Percentiles rank a stretch among this genome's conserved stretches.
phyloP scores from a whole-genome alignment of 208 protist species.

The Trypanosoma vivax region DNA sequence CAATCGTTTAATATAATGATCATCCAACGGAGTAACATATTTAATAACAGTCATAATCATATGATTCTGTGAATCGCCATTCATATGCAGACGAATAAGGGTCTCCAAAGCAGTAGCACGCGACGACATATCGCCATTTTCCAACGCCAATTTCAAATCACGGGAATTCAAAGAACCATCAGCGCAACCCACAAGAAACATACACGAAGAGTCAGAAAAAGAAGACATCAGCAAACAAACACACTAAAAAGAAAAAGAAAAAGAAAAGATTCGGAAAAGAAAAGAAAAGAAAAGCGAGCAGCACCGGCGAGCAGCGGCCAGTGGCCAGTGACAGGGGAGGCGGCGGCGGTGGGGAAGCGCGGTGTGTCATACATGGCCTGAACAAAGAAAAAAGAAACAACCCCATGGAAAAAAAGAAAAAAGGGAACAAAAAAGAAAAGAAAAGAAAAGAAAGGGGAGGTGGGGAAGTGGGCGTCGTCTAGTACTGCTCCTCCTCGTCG shows the following conservation, averaged over 20 bases:
- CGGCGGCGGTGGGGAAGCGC: background rate
- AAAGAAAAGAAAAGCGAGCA: background rate
- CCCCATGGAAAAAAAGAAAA: background rate
- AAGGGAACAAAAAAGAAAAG: background rate
- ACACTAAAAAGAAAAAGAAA: slow-evolving; percentile 17
- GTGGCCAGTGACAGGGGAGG: background rate
- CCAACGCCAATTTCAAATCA: slow-evolving; percentile 86
- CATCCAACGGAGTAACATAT: slow-evolving; percentile 90
- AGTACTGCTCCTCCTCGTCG: too few relatives aligned
- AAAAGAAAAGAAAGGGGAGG: background rate
- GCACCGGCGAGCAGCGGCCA: background rate
- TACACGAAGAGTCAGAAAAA: slow-evolving; percentile 65
- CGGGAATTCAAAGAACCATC: slow-evolving; percentile 37
- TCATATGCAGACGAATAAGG: slow-evolving; percentile 91
- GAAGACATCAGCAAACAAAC: slow-evolving; percentile 12
- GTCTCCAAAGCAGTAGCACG: slow-evolving; percentile 89
- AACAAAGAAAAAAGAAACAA: background rate
- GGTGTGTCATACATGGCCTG: background rate
- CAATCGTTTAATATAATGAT: slow-evolving; percentile 96
- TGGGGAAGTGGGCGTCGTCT: too few relatives aligned
- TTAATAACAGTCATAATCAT: slow-evolving; percentile 97
- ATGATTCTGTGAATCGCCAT: slow-evolving; percentile 93
- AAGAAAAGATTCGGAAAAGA: background rate
- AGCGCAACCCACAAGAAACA: slow-evolving; percentile 51
- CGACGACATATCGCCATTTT: slow-evolving; percentile 72